Evolutionary conservation across 257 asterid genomes (phyloP), one percentile per base, ranked within the genome.

Genomic region (Solanum stenotomum): DNA sequence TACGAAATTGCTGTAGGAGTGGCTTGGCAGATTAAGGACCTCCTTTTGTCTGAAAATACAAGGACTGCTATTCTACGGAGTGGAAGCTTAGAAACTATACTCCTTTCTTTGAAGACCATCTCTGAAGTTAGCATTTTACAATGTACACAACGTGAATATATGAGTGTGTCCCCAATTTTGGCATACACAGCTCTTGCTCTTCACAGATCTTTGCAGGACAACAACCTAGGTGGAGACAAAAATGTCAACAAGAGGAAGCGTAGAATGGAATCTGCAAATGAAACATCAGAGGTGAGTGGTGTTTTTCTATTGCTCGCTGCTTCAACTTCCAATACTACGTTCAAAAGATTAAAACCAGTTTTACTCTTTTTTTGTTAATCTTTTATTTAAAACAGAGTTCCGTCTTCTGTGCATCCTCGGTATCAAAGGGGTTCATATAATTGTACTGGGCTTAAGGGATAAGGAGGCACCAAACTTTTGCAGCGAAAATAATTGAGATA

Each of bases 1-100:
- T 95, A 93, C 91, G 94, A 92, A 52, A 76, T 94, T 87, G 94
- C 97, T 34, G 91, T 91, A 63, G 99, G 98, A 91, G 91, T 96
- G 87, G 93, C 99, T 88, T 96, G 99, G 99, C 99, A 96, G 93
- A 92, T 97, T 88, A 94, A 92, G 92, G 99, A 97, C 81, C 87
- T 97, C 56, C 98, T 97, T 89, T 88, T 93, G 85, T 92, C 93
- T 90, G 98, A 93, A 87, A 86, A 79, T 88, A 90, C 97, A 83
- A 88, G 98, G 83, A 89, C 93, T 87, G 92, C 94, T 35, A 84
- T 97, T 65, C 87, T 97, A 87, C 49, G 65, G 37, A 93, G 95
- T 76, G 92, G 86, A 81, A 89, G 40, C 87, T 89, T 96, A 75
- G 93, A 89, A 90, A 88, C 91, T 81, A 92, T 93, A 70, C 92